phyloP scores from a whole-genome alignment of 768 basidiomycete species.

The Mycena rebaudengoi region DNA sequence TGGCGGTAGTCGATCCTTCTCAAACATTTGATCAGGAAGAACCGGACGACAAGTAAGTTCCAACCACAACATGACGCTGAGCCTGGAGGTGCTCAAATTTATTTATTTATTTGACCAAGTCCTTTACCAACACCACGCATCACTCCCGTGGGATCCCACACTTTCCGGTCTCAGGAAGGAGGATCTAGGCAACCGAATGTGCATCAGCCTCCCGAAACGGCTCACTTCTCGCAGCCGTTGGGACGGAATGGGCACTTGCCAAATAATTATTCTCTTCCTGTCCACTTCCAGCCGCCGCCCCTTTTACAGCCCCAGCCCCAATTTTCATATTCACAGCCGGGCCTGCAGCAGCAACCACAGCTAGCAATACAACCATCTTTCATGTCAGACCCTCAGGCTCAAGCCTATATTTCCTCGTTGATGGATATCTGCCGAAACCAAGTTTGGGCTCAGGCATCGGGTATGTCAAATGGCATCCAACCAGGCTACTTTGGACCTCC shows the following conservation, averaged over 20 bases:
- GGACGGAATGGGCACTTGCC: not conserved
- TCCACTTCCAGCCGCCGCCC: not conserved
- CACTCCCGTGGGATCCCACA: slow-evolving; percentile 50
- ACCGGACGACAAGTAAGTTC: slow-evolving; percentile 52
- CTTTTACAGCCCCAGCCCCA: slow-evolving; percentile 10
- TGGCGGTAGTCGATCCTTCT: slow-evolving; percentile 11
- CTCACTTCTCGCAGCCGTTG: not conserved
- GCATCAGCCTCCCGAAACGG: not conserved
- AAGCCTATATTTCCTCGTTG: not conserved
- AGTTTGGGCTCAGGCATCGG: not conserved
- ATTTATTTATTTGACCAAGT: slow-evolving; percentile 47
- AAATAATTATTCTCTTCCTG: slow-evolving; percentile 1
- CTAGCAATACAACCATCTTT: not conserved
- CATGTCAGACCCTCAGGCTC: not conserved
- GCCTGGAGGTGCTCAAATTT: slow-evolving; percentile 7
- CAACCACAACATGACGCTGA: slow-evolving; percentile 1
- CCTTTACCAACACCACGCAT: slow-evolving; percentile 70
- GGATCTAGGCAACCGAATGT: not conserved
- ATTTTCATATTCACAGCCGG: slow-evolving; percentile 9
- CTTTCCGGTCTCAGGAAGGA: slow-evolving; percentile 3
- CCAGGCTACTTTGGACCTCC: not conserved
- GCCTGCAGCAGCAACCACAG: not conserved
- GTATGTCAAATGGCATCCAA: not conserved
- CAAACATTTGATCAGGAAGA: slow-evolving; percentile 5
- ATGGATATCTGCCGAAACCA: not conserved